These are phyloP conservation scores for Akanthomyces muscarius DNA, from an alignment of 2,329 filamentous ascomycete genomes.

Conservation along the genomic window DNA sequence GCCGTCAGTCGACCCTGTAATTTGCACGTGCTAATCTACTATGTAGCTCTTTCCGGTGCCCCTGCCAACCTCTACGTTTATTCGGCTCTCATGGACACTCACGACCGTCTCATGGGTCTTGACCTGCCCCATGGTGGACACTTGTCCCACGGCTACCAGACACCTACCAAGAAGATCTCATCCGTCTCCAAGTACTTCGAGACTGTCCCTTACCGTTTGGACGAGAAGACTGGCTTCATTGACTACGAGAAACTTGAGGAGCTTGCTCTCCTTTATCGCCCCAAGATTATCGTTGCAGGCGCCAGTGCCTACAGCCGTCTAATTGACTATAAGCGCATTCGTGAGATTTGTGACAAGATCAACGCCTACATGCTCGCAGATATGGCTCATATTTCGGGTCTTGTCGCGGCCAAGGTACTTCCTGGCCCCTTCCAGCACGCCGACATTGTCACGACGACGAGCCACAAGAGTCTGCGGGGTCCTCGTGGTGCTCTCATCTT, in stretches of 20 bases:
- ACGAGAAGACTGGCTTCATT: slow-evolving; percentile 87
- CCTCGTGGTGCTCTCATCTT: slow-evolving; percentile 98
- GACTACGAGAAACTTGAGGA: slow-evolving; percentile 92
- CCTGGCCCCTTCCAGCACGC: slow-evolving; percentile 84
- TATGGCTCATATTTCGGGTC: slow-evolving; percentile 95
- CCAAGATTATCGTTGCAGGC: slow-evolving; percentile 92
- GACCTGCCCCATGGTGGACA: slow-evolving; percentile 96
- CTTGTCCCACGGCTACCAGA: slow-evolving; percentile 95
- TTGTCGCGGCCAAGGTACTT: slow-evolving; percentile 87
- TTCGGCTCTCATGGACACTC: slow-evolving; percentile 84
- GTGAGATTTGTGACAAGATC: slow-evolving; percentile 83
- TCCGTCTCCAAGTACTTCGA: slow-evolving; percentile 99
- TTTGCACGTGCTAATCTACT: slow-evolving; percentile 3
- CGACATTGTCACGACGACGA: slow-evolving; percentile 96
- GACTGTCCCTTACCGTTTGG: slow-evolving; percentile 88
- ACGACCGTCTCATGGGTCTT: slow-evolving; percentile 94
- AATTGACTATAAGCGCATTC: slow-evolving; percentile 92
- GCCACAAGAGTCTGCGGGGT: slow-evolving; percentile 93
- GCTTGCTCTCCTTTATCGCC: slow-evolving; percentile 81
- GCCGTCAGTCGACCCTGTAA: background rate
- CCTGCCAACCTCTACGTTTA: slow-evolving; percentile 87
- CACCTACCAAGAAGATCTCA: slow-evolving; percentile 91
- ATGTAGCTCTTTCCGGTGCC: slow-evolving; percentile 69
- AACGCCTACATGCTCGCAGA: slow-evolving; percentile 92
- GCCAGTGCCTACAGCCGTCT: slow-evolving; percentile 94